Evolutionary conservation across 768 basidiomycete species (phyloP), one percentile per base, ranked within the genome.

Genomic region (Lactifluus echinatus): DNA sequence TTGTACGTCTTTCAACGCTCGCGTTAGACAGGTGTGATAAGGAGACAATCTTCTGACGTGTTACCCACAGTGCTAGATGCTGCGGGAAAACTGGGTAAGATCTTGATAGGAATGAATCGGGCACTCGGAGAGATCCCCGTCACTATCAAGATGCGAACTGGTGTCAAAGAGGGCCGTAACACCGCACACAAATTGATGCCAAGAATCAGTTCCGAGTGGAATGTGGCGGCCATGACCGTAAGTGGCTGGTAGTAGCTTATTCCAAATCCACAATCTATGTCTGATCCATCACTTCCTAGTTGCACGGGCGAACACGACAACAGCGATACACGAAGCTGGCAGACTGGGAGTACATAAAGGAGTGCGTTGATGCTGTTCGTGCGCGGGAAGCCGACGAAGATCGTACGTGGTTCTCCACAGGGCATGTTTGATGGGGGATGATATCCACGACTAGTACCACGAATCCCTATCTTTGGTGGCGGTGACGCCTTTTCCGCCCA

Each of bases 261-360:
- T n/a, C n/a, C 29, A 26, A 6, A 21, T 7, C 14, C 31, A 8
- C n/a, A 4, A 45, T 39, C 21, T 11, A 11, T 31, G 4, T 31
- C n/a, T 31, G 12, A 33, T 57, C 11, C 24, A 40, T 44, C 8
- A 39, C n/a, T n/a, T 24, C 43, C 17, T 57, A 98, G 95, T 75
- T 99, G n/a, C 95, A 99, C 68, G 95, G 95, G 10, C 82, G 96
- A 26, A 91, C 93, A 5, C 77, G 94, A 36, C 93, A 97, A 70
- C 96, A 98, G 67, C 82, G 96, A 37, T 99, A 99, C 65, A 85
- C 89, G 2, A 85, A 85, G 61, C 75, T 90, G 1, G 94, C 95
- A 10, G 94, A 99, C 67, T 99, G 95, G 93, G 79, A 80, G 34
- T 99, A 98, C 69, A 90, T 96, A 69, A 87, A 84, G 67, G 74